These are phyloP conservation scores for Wallacemonas sp. DNA, from an alignment of 208 protist species.

Conservation along the genomic window DNA sequence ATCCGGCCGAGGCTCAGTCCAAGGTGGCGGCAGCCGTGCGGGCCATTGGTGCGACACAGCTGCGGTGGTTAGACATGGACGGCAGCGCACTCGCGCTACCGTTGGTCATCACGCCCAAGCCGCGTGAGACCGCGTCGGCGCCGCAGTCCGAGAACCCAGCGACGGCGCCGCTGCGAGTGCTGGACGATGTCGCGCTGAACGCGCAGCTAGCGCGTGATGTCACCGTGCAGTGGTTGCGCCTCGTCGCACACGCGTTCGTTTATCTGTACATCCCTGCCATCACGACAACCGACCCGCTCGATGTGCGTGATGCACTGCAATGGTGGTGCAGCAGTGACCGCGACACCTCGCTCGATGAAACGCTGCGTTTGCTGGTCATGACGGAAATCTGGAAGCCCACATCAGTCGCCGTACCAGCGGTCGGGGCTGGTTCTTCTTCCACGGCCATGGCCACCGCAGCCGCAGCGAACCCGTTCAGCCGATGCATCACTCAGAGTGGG, in stretches of 20 bases:
- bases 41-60: background rate
- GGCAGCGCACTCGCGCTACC: no score
- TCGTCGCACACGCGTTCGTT: background rate
- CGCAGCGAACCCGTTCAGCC: no score
- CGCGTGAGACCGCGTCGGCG: no score
- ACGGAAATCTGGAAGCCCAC: conserved; percentile 2
- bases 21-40: background rate
- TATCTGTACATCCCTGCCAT: background rate
- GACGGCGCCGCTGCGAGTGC: background rate
- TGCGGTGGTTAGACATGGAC: no score
- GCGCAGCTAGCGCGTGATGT: conserved; percentile 2
- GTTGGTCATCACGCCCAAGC: no score
- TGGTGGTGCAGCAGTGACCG: background rate
- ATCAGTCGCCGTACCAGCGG: no score
- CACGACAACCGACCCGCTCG: background rate
- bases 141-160: no score
- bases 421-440: no score
- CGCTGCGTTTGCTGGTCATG: background rate
- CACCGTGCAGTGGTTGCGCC: conserved; percentile 3
- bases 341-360: background rate
- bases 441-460: no score
- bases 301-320: background rate
- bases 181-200: background rate
- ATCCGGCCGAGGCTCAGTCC: no score
- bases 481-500: no score